phyloP scores from a whole-genome alignment of 2,329 filamentous ascomycete genomes.

The Penicillium janthinellum region DNA sequence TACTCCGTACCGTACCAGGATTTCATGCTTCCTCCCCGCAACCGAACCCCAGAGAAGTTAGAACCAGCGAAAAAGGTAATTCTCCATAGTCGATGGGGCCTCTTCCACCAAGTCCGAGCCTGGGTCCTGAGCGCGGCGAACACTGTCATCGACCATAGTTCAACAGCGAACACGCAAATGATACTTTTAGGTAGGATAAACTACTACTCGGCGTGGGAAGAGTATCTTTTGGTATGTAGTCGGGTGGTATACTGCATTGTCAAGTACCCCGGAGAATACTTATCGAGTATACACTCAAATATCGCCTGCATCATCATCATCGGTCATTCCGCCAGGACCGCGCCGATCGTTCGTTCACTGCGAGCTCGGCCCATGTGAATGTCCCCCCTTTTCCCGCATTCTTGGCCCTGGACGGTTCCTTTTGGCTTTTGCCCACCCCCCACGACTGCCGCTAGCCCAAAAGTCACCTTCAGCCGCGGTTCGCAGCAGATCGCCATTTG shows the following conservation, averaged over 20 bases:
- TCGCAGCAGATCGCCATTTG: conserved; percentile 27
- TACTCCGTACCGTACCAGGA: no score
- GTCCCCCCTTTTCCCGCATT: conserved; percentile 10
- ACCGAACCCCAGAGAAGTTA: conserved; percentile 6
- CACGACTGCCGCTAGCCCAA: not conserved
- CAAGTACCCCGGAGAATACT: no score
- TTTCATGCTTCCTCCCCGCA: conserved; percentile 1
- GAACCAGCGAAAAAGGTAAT: not conserved
- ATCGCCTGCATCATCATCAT: not conserved
- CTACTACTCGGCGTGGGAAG: no score
- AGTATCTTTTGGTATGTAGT: no score
- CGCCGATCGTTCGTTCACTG: not conserved
- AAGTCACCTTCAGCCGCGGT: conserved; percentile 20
- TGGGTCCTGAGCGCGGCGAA: not conserved
- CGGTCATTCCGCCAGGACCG: not conserved
- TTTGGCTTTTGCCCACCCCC: no score
- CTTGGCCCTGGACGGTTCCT: not conserved
- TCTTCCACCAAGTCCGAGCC: not conserved
- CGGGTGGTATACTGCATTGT: not conserved
- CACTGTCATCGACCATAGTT: no score
- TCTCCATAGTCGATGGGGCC: no score
- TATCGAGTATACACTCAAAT: no score
- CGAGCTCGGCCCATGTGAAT: conserved; percentile 25
- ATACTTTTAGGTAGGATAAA: no score
- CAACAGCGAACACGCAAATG: no score